phyloP scores from a whole-genome alignment of 768 basidiomycete species.

The Lenzites betulinus region DNA sequence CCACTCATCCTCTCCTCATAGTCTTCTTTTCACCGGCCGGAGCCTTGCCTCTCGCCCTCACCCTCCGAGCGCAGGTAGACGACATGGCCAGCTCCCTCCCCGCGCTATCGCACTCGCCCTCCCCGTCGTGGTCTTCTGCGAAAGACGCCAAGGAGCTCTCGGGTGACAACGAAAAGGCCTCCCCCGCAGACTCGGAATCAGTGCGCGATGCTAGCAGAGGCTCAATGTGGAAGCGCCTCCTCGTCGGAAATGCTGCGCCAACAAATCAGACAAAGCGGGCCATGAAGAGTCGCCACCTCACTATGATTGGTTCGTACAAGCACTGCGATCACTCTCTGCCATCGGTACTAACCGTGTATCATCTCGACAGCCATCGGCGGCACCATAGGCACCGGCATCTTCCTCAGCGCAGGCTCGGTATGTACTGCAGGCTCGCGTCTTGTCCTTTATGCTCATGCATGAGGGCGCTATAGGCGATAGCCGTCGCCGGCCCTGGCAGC shows the following conservation, averaged over 20 bases:
- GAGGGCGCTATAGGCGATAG: slow-evolving; percentile 42
- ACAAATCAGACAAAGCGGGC: slow-evolving; percentile 39
- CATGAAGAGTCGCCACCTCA: slow-evolving; percentile 43
- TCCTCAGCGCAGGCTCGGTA: slow-evolving; percentile 59
- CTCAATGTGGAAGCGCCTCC: slow-evolving; percentile 26
- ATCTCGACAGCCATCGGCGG: slow-evolving; percentile 50
- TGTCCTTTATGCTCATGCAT: background rate
- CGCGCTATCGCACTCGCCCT: background rate
- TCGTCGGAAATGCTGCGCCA: slow-evolving; percentile 20
- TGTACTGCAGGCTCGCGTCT: slow-evolving; percentile 12
- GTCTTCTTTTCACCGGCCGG: background rate
- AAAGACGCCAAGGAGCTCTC: slow-evolving; percentile 8
- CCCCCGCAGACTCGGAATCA: background rate
- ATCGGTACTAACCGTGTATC: background rate
- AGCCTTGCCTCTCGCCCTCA: background rate
- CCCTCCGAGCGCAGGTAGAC: background rate
- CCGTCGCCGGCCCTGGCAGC: slow-evolving; percentile 60
- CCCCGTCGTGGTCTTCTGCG: slow-evolving; percentile 14
- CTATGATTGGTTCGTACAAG: slow-evolving; percentile 44
- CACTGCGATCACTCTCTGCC: background rate
- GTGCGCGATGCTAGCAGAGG: background rate
- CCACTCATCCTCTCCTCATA: background rate
- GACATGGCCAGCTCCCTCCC: slow-evolving; percentile 1
- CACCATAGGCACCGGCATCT: slow-evolving; percentile 63
- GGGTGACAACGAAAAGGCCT: slow-evolving; percentile 16